Base-by-base conservation (phyloP, 2,329 filamentous ascomycete species). In the Hypoxylon sp. region DNA sequence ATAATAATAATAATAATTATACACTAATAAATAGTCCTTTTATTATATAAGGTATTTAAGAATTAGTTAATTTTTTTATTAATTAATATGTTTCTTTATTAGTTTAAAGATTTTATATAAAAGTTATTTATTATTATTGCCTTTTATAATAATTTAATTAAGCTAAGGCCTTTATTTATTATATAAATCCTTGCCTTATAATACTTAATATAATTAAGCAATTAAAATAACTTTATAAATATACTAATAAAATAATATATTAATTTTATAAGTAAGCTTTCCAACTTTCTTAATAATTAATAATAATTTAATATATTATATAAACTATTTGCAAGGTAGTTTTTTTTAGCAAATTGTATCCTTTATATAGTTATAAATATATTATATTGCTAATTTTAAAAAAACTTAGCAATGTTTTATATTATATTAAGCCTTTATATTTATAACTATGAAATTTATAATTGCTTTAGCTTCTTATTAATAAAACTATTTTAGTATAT, bases 21-120 rank as follows among this genome's bases (percentile, higher is more conserved):
- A 16, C n/a, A 7, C 14, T 6, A 2, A 2, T 9, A 3, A 32
- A 16, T 56, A 56, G 7, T 30, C 53, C 22, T 56, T 56, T 32
- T 44, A 56, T 14, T 16, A 4, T 6, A 56, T 32, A 11, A 56
- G 14, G 24, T 56, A 56, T 40, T 56, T 32, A 2, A 56, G 4
- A 7, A 40, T 12, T 14, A 32, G 22, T 28, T 48, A 9, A 56
- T 12, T 40, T 22, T 3, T n/a, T 44, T 20, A 7, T 48, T 9
- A 4, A 38, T 11, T 8, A 56, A 18, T n/a, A n/a, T n/a, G n/a
- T n/a, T 1, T 24, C 26, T 11, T 55, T 42, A 16, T n/a, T n/a
- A n/a, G n/a, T n/a, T n/a, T n/a, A n/a, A n/a, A n/a, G n/a, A 56
- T 56, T 14, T 56, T 38, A 30, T 32, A 56, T 20, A 44, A 56